Percentiles rank a stretch among this genome's conserved stretches.
phyloP scores from a whole-genome alignment of 192 early-diverging fungal species.

The Coemansia sp. region DNA sequence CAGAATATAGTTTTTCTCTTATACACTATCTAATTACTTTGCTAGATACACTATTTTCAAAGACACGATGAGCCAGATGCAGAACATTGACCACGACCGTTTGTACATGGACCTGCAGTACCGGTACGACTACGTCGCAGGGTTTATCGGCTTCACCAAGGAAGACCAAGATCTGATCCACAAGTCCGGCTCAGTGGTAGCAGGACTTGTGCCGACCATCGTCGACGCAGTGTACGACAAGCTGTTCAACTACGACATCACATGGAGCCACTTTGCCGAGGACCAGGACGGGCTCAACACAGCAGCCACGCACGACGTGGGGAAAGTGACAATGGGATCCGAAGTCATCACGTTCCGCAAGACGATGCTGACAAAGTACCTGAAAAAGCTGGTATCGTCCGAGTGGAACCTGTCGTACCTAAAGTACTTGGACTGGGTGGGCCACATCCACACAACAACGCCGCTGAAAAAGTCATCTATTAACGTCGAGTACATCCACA shows the following conservation, averaged over 20 bases:
- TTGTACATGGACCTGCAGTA: slow-evolving; percentile 74
- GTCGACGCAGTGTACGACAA: slow-evolving; percentile 78
- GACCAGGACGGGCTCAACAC: slow-evolving; percentile 65
- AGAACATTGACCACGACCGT: slow-evolving; percentile 64
- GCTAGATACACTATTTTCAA: background rate
- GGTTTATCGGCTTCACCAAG: slow-evolving; percentile 70
- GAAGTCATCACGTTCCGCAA: slow-evolving; percentile 83
- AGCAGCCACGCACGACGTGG: slow-evolving; percentile 24
- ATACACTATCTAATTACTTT: background rate
- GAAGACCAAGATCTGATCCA: slow-evolving; percentile 71
- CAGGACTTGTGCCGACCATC: slow-evolving; percentile 68
- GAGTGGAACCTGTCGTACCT: slow-evolving; percentile 56
- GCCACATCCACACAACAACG: slow-evolving; percentile 74
- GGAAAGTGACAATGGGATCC: slow-evolving; percentile 57
- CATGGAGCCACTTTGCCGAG: slow-evolving; percentile 68
- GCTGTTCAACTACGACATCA: slow-evolving; percentile 71
- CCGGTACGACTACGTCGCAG: slow-evolving; percentile 75
- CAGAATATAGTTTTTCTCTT: background rate
- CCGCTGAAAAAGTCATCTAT: slow-evolving; percentile 72
- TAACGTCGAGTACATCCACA: slow-evolving; percentile 81
- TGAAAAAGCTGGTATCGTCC: slow-evolving; percentile 63
- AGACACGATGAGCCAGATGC: background rate
- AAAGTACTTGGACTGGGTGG: slow-evolving; percentile 80
- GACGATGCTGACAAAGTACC: slow-evolving; percentile 69
- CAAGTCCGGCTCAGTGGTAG: slow-evolving; percentile 60